Conservation (phyloP, 768 basidiomycete genomes). For the Auriscalpium orientale region DNA sequence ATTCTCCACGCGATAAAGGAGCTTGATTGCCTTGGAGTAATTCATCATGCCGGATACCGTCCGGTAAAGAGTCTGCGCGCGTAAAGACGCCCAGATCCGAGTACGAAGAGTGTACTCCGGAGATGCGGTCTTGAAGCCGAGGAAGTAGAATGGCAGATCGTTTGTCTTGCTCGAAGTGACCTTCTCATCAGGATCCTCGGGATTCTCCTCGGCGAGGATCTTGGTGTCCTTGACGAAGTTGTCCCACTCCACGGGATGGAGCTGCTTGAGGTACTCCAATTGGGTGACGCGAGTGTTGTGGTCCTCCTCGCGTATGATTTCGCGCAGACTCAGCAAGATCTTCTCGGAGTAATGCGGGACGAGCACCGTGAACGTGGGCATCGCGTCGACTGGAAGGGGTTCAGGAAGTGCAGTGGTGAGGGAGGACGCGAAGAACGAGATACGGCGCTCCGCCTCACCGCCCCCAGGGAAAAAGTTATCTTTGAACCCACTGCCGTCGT, state of each 20-base stretch:
- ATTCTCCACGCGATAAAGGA: constrained; percentile 97
- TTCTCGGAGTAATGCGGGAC: constrained; percentile 99
- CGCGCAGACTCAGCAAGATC: constrained; percentile 90
- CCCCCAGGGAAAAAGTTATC: constrained; percentile 89
- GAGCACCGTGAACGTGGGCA: constrained; percentile 99
- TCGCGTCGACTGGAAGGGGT: constrained; percentile 91
- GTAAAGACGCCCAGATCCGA: constrained; percentile 97
- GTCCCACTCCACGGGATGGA: constrained; percentile 99
- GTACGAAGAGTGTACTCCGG: constrained; percentile 98
- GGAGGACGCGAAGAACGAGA: constrained; percentile 98
- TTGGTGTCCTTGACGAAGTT: constrained; percentile 99
- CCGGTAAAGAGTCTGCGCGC: constrained; percentile 96
- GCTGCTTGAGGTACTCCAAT: constrained; percentile 95
- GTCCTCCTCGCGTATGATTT: constrained; percentile 98
- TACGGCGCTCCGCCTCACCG: constrained; percentile 93
- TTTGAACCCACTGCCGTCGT: constrained; percentile 62
- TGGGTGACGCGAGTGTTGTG: constrained; percentile 94
- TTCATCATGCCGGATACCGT: constrained; percentile 99
- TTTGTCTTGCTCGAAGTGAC: constrained; percentile 53
- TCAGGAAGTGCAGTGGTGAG: constrained; percentile 94
- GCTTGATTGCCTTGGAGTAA: constrained; percentile 99
- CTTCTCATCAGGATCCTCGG: constrained; percentile 55
- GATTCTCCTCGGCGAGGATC: constrained; percentile 90
- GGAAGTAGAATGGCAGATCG: constrained; percentile 97
- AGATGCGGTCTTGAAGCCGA: constrained; percentile 98